A percentile compares a stretch with the other conserved stretches of the same genome.
Evolutionary conservation across 2,329 filamentous ascomycete species (phyloP).

Genomic region (Talaromyces sp.): DNA sequence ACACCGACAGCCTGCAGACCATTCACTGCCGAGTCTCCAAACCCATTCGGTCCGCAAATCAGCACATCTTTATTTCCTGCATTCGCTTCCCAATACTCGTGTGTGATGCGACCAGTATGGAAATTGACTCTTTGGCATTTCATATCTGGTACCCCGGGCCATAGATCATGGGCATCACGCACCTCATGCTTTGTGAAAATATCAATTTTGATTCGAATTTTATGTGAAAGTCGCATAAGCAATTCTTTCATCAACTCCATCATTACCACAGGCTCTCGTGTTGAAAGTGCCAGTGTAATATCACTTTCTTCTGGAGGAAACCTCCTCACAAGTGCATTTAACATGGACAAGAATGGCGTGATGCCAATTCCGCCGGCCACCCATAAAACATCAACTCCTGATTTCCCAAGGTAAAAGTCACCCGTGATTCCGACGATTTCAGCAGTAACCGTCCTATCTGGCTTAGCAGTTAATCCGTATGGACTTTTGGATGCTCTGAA

Average conservation of each 20-base stretch:
- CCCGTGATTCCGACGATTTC: slow-evolving; percentile 16
- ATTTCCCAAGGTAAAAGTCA: slow-evolving; percentile 9
- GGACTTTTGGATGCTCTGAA: not conserved
- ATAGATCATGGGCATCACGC: too few relatives aligned
- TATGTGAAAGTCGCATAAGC: not conserved
- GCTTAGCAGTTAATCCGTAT: not conserved
- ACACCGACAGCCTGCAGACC: slow-evolving; percentile 17
- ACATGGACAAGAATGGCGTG: slow-evolving; percentile 37
- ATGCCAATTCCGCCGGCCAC: slow-evolving; percentile 37
- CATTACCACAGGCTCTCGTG: slow-evolving; percentile 14
- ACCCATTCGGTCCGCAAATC: slow-evolving; percentile 25
- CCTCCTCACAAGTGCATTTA: slow-evolving; percentile 12
- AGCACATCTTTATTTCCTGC: slow-evolving; percentile 15
- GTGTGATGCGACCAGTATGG: slow-evolving; percentile 9
- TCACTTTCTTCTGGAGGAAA: not conserved
- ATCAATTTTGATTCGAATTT: slow-evolving; percentile 5
- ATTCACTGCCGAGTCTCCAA: slow-evolving; percentile 22
- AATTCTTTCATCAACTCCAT: slow-evolving; percentile 2
- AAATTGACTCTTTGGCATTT: not conserved
- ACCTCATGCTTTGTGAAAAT: slow-evolving; percentile 14
- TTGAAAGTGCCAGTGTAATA: slow-evolving; percentile 10
- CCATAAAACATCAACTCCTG: slow-evolving; percentile 11
- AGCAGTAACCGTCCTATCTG: not conserved
- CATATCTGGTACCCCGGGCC: too few relatives aligned
- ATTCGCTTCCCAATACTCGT: not conserved